A percentile compares a stretch with the other conserved stretches of the same genome.
Conservation (phyloP, 225 moss, liverwort and hornwort species). For the Pleurozium schreberi region DNA sequence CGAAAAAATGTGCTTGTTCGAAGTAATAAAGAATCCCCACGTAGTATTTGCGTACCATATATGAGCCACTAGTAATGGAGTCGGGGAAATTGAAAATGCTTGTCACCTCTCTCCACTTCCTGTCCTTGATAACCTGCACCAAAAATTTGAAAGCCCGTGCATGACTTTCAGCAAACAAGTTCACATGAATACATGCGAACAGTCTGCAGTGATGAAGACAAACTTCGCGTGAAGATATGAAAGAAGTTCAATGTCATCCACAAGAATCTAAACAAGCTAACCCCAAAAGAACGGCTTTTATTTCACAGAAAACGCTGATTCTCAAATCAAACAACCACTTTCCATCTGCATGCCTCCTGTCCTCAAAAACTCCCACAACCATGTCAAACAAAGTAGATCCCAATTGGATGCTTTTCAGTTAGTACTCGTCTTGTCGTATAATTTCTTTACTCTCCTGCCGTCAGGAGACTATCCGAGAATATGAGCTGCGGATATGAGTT, state of each 20-base stretch:
- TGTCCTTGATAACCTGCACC: constrained; percentile 68
- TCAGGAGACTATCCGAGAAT: not conserved
- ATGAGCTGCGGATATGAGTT: not conserved
- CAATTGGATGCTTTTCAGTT: not conserved
- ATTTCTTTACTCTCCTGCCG: not conserved
- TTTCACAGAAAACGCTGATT: not conserved
- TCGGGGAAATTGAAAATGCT: constrained; percentile 54
- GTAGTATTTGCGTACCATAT: constrained; percentile 78
- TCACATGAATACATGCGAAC: not conserved
- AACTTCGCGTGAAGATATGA: not conserved
- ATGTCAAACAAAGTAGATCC: not conserved
- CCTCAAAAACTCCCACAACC: not conserved
- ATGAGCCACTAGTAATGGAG: constrained; percentile 70
- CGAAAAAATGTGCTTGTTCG: constrained; percentile 76
- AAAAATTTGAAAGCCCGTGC: not conserved
- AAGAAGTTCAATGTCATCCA: not conserved
- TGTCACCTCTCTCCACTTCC: constrained; percentile 87
- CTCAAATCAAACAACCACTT: not conserved
- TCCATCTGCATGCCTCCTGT: not conserved
- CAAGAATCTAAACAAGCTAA: not conserved
- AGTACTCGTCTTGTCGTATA: not conserved
- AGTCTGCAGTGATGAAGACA: not conserved
- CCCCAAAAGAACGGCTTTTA: not conserved
- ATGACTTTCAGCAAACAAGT: not conserved
- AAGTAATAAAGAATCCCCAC: constrained; percentile 65